phyloP scores from a whole-genome alignment of 2,329 filamentous ascomycete genomes.

The Claviceps sp. region DNA sequence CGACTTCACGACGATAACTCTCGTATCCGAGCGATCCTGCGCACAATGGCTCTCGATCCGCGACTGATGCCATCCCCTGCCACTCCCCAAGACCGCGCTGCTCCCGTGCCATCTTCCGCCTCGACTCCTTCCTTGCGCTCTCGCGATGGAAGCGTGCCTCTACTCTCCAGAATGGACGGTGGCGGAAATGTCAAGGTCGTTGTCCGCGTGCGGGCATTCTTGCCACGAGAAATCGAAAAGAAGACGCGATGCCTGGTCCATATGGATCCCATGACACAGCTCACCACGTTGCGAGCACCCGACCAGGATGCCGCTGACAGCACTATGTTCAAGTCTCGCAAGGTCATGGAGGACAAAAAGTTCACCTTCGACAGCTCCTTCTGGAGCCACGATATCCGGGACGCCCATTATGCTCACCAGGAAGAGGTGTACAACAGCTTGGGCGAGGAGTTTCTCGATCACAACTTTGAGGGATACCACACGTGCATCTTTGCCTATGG shows the following conservation, averaged over 20 bases:
- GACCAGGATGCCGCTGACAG: conserved; percentile 27
- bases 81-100: conserved; percentile 16
- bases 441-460: conserved; percentile 92
- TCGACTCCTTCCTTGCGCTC: conserved; percentile 69
- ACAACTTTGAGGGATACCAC: conserved; percentile 98
- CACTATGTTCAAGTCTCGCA: conserved; percentile 51
- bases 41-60: conserved; percentile 28
- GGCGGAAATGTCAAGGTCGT: conserved; percentile 74
- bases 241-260: conserved; percentile 73
- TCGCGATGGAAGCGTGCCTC: conserved; percentile 51
- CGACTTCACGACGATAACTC: conserved; percentile 27
- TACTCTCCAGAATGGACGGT: conserved; percentile 41
- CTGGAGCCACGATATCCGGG: conserved; percentile 75
- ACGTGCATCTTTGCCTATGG: conserved; percentile 99
- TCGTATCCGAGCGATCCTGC: conserved; percentile 25
- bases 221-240: conserved; percentile 69
- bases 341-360: conserved; percentile 69
- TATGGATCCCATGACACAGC: conserved; percentile 81
- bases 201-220: conserved; percentile 65
- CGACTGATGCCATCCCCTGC: conserved; percentile 32
- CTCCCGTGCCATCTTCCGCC: conserved; percentile 47
- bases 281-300: conserved; percentile 67
- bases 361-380: conserved; percentile 98
- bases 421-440: conserved; percentile 88
- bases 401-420: conserved; percentile 81